phyloP scores from a whole-genome alignment of 83 land plant genomes.

The Isoetes engelmannii region DNA sequence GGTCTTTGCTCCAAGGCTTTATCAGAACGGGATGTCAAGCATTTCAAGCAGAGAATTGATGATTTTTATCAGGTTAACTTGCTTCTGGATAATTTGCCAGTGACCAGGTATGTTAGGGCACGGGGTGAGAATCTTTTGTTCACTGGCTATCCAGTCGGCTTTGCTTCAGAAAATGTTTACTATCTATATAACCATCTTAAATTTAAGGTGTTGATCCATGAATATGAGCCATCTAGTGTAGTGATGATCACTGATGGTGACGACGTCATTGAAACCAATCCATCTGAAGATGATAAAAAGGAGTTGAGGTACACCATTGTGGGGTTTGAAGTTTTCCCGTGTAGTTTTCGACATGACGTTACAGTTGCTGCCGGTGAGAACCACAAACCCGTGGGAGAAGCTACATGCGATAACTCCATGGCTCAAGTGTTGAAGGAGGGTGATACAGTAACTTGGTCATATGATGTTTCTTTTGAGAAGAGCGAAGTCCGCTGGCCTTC shows the following conservation, averaged over 20 bases:
- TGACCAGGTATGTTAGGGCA: background rate
- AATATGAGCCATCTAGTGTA: conserved; percentile 1
- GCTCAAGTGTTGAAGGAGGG: background rate
- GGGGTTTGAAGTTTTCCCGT: conserved; percentile 7
- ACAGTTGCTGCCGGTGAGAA: background rate
- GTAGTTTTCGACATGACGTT: background rate
- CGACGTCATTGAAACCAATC: background rate
- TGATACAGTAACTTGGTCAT: background rate
- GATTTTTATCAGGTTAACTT: conserved; percentile 12
- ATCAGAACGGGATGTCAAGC: conserved; percentile 11
- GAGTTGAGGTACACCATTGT: conserved; percentile 4
- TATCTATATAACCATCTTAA: conserved; percentile 12
- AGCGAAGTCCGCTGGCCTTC: conserved; percentile 11
- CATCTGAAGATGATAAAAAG: conserved; percentile 7
- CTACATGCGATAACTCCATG: background rate
- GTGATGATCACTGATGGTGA: background rate
- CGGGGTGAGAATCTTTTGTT: background rate
- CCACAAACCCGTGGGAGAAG: background rate
- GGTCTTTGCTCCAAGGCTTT: background rate
- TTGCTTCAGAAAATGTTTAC: background rate
- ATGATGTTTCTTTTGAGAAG: conserved; percentile 7
- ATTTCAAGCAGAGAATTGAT: conserved; percentile 14
- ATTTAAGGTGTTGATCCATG: background rate
- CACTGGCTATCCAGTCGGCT: conserved; percentile 7
- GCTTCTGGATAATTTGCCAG: conserved; percentile 13